Evolutionary conservation across 2,329 filamentous ascomycete species (phyloP), one percentile per base, ranked within the genome.

Genomic region (Phoma herbarum): DNA sequence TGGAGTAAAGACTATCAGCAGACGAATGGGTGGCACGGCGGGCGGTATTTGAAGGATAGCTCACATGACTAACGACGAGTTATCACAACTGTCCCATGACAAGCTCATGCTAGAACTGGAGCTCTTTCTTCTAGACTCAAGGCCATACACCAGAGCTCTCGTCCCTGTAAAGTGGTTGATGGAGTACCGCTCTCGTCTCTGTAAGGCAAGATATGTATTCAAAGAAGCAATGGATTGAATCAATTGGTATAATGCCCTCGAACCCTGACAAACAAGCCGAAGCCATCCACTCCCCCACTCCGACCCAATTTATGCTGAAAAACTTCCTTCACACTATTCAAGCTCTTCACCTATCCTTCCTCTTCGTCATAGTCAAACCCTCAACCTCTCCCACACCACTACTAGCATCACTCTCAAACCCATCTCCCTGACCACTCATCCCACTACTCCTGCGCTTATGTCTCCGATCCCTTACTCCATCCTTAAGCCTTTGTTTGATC

Each of bases 401-500:
- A 18, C 57, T 56, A n/a, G 46, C 35, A 23, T 60, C 57, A 39
- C 58, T 60, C 25, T 62, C 63, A 16, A 58, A 61, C 16, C 62
- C 74, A 42, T 66, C 65, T 11, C 64, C 62, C 16, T 59, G 62
- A 6, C 64, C 69, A 6, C 64, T 72, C 35, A 68, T 69, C 2
- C 63, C 68, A 20, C 71, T 75, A 52, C 72, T 75, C 48, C 83
- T 82, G 54, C 83, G 78, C 65, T 90, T 83, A 63, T 79, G 83
- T 73, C 89, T 89, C n/a, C 91, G 80, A 75, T 93, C 89, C 67
- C 84, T 82, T 91, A 98, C 96, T 4, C 92, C 92, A 66, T 88
- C 90, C 52, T 91, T 85, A 66, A 98, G 93, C 80, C 90, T 92
- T 77, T 87, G 86, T 72, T 87, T 93, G 2, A 96, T 92, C 77